A percentile compares a stretch with the other conserved stretches of the same genome.
Evolutionary conservation across 192 early-diverging fungal species (phyloP).

Genomic region (Backusella morwellensis): DNA sequence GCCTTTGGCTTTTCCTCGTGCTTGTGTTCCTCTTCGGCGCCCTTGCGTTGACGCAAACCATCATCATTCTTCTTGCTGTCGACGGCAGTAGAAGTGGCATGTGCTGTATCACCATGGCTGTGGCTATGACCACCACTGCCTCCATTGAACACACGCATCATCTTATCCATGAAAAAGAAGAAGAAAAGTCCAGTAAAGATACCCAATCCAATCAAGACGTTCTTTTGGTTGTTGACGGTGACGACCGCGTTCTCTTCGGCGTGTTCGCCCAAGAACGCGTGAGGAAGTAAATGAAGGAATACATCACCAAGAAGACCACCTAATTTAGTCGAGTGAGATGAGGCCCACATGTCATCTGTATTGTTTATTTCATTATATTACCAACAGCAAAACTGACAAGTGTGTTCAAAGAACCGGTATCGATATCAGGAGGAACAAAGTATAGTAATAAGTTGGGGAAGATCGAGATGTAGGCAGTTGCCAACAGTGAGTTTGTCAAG

Average conservation of each 20-base stretch:
- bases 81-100: background rate
- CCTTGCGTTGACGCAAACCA: constrained; percentile 10
- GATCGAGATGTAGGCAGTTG: constrained; percentile 78
- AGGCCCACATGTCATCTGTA: too few relatives aligned
- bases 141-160: constrained; percentile 74
- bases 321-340: background rate
- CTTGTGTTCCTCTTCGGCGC: background rate
- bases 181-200: constrained; percentile 74
- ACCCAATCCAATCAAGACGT: constrained; percentile 67
- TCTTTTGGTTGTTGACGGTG: constrained; percentile 46
- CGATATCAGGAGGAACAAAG: constrained; percentile 71
- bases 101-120: constrained; percentile 49
- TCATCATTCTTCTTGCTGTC: background rate
- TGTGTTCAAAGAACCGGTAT: constrained; percentile 58
- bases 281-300: constrained; percentile 80
- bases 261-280: constrained; percentile 64
- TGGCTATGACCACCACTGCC: constrained; percentile 57
- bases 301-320: constrained; percentile 82
- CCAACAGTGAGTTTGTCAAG: constrained; percentile 64
- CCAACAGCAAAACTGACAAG: constrained; percentile 87
- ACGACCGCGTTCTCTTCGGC: constrained; percentile 39
- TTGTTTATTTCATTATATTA: background rate
- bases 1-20: background rate
- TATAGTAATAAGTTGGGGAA: constrained; percentile 79
- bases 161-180: constrained; percentile 82